These are phyloP conservation scores for Myriangium duriaei DNA, from an alignment of 2,329 filamentous ascomycete species.

Conservation along the genomic window DNA sequence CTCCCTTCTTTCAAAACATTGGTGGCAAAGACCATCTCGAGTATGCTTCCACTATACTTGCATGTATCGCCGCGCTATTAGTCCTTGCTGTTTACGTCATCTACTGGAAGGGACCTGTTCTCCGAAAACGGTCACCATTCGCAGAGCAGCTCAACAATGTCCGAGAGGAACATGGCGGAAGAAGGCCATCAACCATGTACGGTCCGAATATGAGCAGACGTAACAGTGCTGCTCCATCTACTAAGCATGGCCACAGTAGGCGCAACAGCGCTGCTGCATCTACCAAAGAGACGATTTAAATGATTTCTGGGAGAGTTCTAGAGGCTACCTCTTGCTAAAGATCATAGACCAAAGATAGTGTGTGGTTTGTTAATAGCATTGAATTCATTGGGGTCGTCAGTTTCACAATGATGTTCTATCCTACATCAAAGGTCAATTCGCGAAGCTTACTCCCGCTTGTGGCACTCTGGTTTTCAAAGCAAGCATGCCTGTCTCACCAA, in stretches of 20 bases:
- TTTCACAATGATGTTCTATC: too few species aligned
- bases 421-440: too few species aligned
- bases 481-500: too few species aligned
- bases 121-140: conserved; percentile 41
- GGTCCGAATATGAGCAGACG: too few species aligned
- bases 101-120: conserved; percentile 43
- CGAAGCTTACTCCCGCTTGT: too few species aligned
- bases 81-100: conserved; percentile 45
- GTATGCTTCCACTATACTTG: conserved; percentile 45
- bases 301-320: too few species aligned
- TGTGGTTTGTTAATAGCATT: too few species aligned
- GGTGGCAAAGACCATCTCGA: conserved; percentile 34
- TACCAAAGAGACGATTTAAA: too few species aligned
- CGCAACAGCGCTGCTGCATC: neutral
- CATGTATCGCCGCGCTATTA: conserved; percentile 37
- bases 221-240: neutral
- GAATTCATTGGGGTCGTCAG: too few species aligned
- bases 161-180: conserved; percentile 9
- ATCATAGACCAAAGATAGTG: too few species aligned
- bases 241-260: neutral
- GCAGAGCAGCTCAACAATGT: conserved; percentile 30
- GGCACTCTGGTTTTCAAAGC: too few species aligned
- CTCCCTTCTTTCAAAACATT: conserved; percentile 43
- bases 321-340: too few species aligned
- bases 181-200: conserved; percentile 6